A percentile compares a stretch with the other conserved stretches of the same genome.
Evolutionary conservation across 805 yeast species (phyloP).

Genomic region (Saccharomycopsis javanensis): DNA sequence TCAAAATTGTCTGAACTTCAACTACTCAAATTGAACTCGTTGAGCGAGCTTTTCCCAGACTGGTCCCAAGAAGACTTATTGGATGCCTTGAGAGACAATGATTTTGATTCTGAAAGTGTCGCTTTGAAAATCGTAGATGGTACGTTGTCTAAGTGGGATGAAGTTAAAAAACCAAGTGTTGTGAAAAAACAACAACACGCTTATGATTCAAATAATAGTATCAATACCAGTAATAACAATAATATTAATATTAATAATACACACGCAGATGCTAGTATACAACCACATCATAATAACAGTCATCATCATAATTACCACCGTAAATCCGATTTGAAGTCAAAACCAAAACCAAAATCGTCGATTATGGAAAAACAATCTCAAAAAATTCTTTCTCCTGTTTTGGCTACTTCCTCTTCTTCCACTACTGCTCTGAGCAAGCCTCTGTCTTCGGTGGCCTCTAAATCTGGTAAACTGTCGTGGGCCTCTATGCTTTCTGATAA

Average conservation of each 20-base stretch:
- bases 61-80: slow-evolving; percentile 84
- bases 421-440: neutral
- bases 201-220: neutral
- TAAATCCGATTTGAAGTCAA: slow-evolving; percentile 13
- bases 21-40: slow-evolving; percentile 38
- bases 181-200: slow-evolving; percentile 35
- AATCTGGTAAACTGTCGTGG: slow-evolving; percentile 22
- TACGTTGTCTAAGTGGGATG: slow-evolving; percentile 88
- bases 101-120: slow-evolving; percentile 63
- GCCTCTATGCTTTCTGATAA: slow-evolving; percentile 23
- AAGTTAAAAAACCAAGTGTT: slow-evolving; percentile 61
- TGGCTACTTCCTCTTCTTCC: neutral
- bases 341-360: slow-evolving; percentile 11
- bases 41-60: slow-evolving; percentile 85
- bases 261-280: slow-evolving; percentile 19
- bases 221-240: slow-evolving; percentile 20
- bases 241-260: slow-evolving; percentile 19
- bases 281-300: neutral
- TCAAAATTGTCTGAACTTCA: slow-evolving; percentile 26
- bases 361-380: neutral
- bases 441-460: neutral
- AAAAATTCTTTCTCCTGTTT: neutral
- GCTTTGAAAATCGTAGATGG: slow-evolving; percentile 86
- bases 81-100: slow-evolving; percentile 64
- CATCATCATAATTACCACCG: neutral